phyloP scores from a whole-genome alignment of 73 alveolate species.

The Diophrys sp. region DNA sequence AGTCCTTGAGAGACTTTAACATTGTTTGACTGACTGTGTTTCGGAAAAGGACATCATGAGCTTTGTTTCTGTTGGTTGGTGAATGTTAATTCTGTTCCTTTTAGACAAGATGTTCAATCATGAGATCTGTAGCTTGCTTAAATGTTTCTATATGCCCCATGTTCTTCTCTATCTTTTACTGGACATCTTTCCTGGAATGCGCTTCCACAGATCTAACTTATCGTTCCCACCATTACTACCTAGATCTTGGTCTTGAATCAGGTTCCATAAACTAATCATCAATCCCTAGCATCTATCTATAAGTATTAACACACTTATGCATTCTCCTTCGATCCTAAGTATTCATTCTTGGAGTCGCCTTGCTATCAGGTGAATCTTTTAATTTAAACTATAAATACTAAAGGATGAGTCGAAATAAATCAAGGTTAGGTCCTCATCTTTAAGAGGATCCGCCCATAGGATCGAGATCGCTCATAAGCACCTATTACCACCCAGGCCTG shows the following conservation, averaged over 20 bases:
- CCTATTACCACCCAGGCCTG: no score
- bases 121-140: neutral
- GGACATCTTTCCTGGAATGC: neutral
- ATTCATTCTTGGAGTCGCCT: no score
- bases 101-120: neutral
- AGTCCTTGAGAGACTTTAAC: neutral
- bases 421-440: no score
- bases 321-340: neutral
- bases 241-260: neutral
- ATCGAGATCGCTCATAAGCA: no score
- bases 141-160: neutral
- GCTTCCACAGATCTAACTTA: neutral
- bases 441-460: no score
- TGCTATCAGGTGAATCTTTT: no score
- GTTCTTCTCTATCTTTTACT: neutral
- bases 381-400: no score
- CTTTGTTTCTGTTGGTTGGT: no score
- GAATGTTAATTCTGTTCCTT: neutral
- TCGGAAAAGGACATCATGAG: no score
- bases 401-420: no score
- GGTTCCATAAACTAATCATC: neutral
- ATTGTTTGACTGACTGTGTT: no score
- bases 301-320: neutral
- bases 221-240: neutral
- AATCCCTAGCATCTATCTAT: constrained; percentile 1